Evolutionary conservation across 257 asterid species (phyloP).

Genomic region (Solanum clarkiae): DNA sequence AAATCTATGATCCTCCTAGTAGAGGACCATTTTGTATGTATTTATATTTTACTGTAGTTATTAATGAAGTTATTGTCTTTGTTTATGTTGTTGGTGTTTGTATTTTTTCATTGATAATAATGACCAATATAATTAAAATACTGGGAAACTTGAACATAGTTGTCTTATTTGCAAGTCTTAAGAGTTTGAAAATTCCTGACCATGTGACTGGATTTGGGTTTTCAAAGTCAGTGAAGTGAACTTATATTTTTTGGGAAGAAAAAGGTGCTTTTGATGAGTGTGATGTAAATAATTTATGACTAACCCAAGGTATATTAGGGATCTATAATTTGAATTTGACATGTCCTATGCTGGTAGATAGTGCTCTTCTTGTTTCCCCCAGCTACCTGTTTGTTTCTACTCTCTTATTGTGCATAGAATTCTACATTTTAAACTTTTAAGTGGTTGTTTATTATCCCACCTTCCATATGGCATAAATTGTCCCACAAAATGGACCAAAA

Average conservation of each 20-base stretch:
- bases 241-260: not conserved
- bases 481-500: not conserved
- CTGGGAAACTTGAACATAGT: not conserved
- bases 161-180: not conserved
- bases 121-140: not conserved
- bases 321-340: not conserved
- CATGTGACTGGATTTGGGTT: not conserved
- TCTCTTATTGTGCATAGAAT: not conserved
- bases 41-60: not conserved
- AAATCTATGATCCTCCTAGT: not conserved
- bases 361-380: not conserved
- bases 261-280: not conserved
- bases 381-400: not conserved
- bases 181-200: not conserved
- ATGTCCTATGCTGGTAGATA: not conserved
- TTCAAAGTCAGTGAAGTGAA: not conserved
- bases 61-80: not conserved
- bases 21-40: not conserved
- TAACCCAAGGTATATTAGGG: not conserved
- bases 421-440: not conserved
- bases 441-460: not conserved
- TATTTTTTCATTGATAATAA: not conserved
- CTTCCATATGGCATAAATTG: not conserved
- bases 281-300: not conserved
- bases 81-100: not conserved